Conservation (phyloP, 78 protist species). For the Isochrysis galbana region DNA sequence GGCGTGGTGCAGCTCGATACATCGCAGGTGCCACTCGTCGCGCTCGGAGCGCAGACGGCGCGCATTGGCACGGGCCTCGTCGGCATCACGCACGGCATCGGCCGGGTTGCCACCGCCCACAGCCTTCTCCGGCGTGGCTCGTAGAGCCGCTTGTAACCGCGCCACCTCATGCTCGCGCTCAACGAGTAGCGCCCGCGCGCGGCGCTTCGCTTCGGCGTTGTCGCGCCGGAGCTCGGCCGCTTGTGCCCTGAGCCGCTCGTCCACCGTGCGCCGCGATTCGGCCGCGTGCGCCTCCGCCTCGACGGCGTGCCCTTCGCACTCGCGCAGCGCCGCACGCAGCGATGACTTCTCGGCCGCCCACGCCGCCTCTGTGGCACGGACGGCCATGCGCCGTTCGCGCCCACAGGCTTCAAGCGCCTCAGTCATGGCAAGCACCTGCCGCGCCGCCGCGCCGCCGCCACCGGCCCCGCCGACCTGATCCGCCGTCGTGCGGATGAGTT, state of each 20-base stretch:
- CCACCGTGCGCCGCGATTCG: neutral
- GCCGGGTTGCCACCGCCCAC: neutral
- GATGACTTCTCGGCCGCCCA: neutral
- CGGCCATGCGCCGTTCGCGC: neutral
- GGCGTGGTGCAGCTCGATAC: conserved; percentile 2
- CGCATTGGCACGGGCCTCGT: neutral
- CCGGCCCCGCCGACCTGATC: neutral
- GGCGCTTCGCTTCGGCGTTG: neutral
- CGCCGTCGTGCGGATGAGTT: neutral
- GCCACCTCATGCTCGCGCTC: neutral
- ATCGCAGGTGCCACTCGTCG: conserved; percentile 3
- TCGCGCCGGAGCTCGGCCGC: neutral
- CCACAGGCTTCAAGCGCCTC: conserved; percentile 11
- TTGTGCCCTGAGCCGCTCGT: neutral
- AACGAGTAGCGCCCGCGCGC: neutral
- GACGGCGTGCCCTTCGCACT: neutral
- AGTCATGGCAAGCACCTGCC: neutral
- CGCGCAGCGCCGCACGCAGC: neutral
- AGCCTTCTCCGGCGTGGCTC: neutral
- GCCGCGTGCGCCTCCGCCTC: neutral
- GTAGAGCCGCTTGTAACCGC: neutral
- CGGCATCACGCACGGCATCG: neutral
- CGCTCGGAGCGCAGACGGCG: neutral
- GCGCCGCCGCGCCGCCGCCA: neutral
- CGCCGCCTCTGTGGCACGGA: neutral